A percentile compares a stretch with the other conserved stretches of the same genome.
Conservation (phyloP, 2,329 filamentous ascomycete genomes). For the Calonectria naviculata region DNA sequence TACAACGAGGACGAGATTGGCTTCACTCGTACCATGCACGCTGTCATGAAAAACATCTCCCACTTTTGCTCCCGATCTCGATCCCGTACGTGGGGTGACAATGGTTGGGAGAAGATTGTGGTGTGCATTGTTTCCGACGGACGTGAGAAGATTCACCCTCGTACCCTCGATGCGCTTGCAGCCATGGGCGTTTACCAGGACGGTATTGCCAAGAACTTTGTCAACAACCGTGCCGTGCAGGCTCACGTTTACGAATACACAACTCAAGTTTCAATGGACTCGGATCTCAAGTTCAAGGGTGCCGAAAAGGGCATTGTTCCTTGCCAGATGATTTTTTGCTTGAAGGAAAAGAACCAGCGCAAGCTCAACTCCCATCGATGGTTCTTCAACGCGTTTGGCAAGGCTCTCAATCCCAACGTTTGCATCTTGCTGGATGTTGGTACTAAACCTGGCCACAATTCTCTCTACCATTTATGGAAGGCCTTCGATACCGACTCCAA, state of each 20-base stretch:
- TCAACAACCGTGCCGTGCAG: conserved; percentile 95
- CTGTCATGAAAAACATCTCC: conserved; percentile 97
- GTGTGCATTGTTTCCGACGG: conserved; percentile 97
- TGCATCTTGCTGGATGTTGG: conserved; percentile 98
- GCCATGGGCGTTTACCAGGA: conserved; percentile 99
- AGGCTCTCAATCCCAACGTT: conserved; percentile 92
- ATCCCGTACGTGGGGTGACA: conserved; percentile 95
- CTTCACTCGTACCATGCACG: conserved; percentile 98
- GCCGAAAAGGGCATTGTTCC: conserved; percentile 99
- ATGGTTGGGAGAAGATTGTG: conserved; percentile 99
- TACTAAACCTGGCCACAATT: conserved; percentile 87
- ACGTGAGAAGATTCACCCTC: conserved; percentile 87
- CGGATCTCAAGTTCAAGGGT: conserved; percentile 98
- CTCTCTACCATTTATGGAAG: conserved; percentile 99
- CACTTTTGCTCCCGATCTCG: conserved; percentile 95
- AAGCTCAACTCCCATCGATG: conserved; percentile 98
- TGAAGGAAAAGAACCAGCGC: conserved; percentile 97
- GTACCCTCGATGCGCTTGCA: conserved; percentile 92
- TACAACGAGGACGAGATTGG: conserved; percentile 98
- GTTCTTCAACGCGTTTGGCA: conserved; percentile 99
- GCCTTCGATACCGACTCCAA: conserved; percentile 98
- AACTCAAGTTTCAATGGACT: conserved; percentile 94
- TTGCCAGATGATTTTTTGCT: conserved; percentile 97
- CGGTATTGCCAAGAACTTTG: conserved; percentile 97
- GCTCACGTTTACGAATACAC: conserved; percentile 99